Base-by-base conservation (phyloP, 2,329 filamentous ascomycete genomes). In the Penicillium oxalicum region DNA sequence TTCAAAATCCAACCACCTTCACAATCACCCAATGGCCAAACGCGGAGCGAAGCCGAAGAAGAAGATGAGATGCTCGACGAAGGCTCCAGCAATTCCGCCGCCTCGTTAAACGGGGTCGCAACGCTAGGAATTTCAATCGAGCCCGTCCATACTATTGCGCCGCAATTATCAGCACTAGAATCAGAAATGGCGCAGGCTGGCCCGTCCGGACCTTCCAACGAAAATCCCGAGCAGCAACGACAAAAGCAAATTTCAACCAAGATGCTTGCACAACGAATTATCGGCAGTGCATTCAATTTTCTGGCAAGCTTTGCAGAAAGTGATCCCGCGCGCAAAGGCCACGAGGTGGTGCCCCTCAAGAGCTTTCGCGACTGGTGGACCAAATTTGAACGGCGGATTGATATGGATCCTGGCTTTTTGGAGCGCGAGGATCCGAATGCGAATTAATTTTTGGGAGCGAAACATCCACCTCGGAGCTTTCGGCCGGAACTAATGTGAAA, bases 361-460 rank as follows among this genome's bases (percentile, higher is more conserved):
- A 88, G 87, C 4, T 98, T 98, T 67, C 86, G 94, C 71, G 89
- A 95, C 50, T 98, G 94, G 93, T 98, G 94, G 93, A 80, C 77
- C 52, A 97, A 96, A 71, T 98, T 98, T 72, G 91, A 98, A 74
- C 81, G 82, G 52, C 85, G 84, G 64, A 80, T 98, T 35, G 85
- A 91, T 60, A 78, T 81, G 55, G 93, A 98, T 72, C 91, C 93
- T 0, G 81, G 82, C 5, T 98, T 98, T 66, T 74, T 98, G 58
- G 91, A 97, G 70, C 81, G 84, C 61, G 81, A 77, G 48, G 79
- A 81, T 55, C 74, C 76, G 13, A 61, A 52, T 54, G 57, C 61
- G 9, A 50, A 45, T 12, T 62, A 55, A 45, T 54, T 26, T 57
- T 45, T 11, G 11, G 18, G 18, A 18, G 18, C 18, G 18, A 18